phyloP scores from a whole-genome alignment of 441 rosid genomes.

The Mallotus repandus region DNA sequence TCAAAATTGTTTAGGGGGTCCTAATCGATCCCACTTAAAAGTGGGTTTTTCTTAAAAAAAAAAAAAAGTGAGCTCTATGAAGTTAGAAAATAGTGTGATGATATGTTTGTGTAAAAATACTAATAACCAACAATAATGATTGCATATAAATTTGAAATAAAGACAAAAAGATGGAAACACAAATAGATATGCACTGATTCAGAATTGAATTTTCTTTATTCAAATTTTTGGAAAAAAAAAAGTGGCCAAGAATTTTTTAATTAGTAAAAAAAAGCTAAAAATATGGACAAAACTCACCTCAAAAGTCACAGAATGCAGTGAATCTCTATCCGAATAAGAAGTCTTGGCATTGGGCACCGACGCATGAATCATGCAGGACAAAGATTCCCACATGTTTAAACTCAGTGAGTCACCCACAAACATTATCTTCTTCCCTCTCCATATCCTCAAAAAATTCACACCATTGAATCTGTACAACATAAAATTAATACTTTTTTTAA shows the following conservation, averaged over 20 bases:
- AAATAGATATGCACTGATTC: conserved; percentile 7
- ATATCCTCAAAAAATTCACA: conserved; percentile 46
- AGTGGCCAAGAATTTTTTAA: no score
- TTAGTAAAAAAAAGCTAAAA: neutral
- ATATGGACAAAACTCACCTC: conserved; percentile 40
- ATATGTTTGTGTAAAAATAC: no score
- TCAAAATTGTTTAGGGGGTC: no score
- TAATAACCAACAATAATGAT: no score
- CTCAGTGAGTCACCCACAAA: conserved; percentile 88
- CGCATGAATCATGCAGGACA: conserved; percentile 82
- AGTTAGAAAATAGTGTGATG: no score
- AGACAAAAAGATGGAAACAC: conserved; percentile 6
- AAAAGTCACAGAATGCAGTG: conserved; percentile 63
- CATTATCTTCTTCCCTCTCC: conserved; percentile 78
- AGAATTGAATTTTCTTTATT: neutral
- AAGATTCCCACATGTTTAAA: conserved; percentile 83
- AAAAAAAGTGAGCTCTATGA: no score
- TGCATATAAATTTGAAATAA: neutral
- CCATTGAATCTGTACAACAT: conserved; percentile 53
- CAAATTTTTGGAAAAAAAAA: neutral
- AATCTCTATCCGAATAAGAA: conserved; percentile 19
- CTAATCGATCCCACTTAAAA: no score
- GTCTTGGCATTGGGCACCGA: conserved; percentile 47
- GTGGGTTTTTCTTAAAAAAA: no score
- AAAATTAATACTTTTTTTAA: no score